Base-by-base conservation (phyloP, 768 basidiomycete genomes). In the Suillus occidentalis region DNA sequence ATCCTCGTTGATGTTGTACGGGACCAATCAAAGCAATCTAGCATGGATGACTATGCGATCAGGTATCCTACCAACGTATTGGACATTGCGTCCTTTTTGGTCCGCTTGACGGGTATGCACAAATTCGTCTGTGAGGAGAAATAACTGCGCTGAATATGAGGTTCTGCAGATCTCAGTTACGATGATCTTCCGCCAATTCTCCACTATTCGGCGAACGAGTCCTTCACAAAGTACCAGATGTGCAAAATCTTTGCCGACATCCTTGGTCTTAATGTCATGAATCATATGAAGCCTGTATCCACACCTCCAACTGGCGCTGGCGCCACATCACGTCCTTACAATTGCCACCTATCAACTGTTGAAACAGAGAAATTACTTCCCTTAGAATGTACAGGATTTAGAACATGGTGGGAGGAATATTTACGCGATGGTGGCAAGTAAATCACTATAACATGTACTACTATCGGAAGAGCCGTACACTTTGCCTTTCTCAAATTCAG, bases 31-130 rank as follows among this genome's bases (percentile, higher is more conserved):
- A 95, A 95, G 78, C 80, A 79, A 42, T 95, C 95, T 81, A 94
- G 89, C 75, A 98, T 98, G 97, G 97, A 99, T 73, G 90, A 97
- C 75, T 97, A 89, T 73, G 95, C 94, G 31, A 92, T 90, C 20
- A 85, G 97, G 36, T 97, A 91, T 78, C 97, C 97, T 0, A 99
- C 97, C 31, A 95, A 95, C 71, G 89, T 94, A 13, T 71, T 89
- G 39, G 96, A 98, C 72, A 90, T 98, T 62, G 95, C 91, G 2
- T 81, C 86, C 25, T 96, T 97, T 71, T 82, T 98, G 39, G 88
- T 89, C 50, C 88, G 91, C 45, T 81, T 97, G 4, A 81, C 86
- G 28, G 82, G 94, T 94, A 66, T 58, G 84, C 77, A 9, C 34
- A 56, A 1, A 65, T 20, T 53, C 8, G 13, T 63, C 16, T 14